Conservation (phyloP, 2,329 filamentous ascomycete species). For the Truncatella angustata region DNA sequence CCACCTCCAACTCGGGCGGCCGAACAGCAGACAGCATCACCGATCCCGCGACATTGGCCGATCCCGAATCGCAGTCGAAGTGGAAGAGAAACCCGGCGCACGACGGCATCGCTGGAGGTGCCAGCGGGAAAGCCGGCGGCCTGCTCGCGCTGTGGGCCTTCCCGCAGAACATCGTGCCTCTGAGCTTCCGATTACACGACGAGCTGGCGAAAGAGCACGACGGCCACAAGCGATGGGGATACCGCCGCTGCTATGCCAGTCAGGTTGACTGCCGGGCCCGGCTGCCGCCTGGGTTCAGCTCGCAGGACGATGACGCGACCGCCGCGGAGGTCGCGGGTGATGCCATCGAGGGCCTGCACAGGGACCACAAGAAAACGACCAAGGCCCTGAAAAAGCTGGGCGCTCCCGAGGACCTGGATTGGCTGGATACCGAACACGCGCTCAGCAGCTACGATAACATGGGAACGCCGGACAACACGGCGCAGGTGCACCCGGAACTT, state of each 20-base stretch:
- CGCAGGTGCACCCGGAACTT: slow-evolving; percentile 75
- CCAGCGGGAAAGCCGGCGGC: slow-evolving; percentile 76
- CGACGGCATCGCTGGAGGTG: slow-evolving; percentile 64
- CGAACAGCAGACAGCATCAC: slow-evolving; percentile 30
- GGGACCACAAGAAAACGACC: slow-evolving; percentile 27
- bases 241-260: slow-evolving; percentile 44
- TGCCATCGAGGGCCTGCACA: slow-evolving; percentile 25
- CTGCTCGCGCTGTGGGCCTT: slow-evolving; percentile 75
- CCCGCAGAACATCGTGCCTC: slow-evolving; percentile 65
- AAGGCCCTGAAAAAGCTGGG: slow-evolving; percentile 24
- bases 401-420: slow-evolving; percentile 63
- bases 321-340: slow-evolving; percentile 5
- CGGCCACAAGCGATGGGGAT: slow-evolving; percentile 69
- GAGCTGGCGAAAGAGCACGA: slow-evolving; percentile 67
- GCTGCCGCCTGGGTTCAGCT: slow-evolving; percentile 20
- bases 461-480: slow-evolving; percentile 58
- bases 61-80: slow-evolving; percentile 19
- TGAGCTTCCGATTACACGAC: slow-evolving; percentile 69
- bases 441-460: slow-evolving; percentile 37
- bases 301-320: not conserved
- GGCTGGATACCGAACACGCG: slow-evolving; percentile 56
- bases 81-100: slow-evolving; percentile 29
- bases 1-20: slow-evolving; percentile 38
- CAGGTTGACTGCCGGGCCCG: slow-evolving; percentile 30
- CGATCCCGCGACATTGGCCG: slow-evolving; percentile 28